Evolutionary conservation across 306 rosid genomes (phyloP), one percentile per base, ranked within the genome.

Genomic region (Senna tora): DNA sequence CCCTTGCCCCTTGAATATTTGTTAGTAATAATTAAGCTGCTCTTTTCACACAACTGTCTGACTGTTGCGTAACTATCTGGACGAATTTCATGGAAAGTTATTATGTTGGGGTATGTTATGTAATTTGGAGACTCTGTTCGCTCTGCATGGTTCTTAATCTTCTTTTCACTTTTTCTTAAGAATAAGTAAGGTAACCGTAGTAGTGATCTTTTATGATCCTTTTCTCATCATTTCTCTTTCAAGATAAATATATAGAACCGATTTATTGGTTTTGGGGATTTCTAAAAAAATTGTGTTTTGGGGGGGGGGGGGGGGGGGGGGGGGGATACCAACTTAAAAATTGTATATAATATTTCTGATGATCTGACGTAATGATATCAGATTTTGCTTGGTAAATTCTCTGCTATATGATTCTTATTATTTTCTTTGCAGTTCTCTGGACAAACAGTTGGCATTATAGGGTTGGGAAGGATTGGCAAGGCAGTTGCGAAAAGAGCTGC

Each of bases 391-490:
- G n/a, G 2, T 22, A 47, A 50, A 9, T 5, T 33, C 28, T 13
- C 9, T 14, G 21, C 64, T 13, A 39, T 25, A 50, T 62, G 1
- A 14, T 11, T 21, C 28, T 7, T 62, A 2, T n/a, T n/a, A n/a
- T 72, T 22, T 22, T 7, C 32, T 43, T 62, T 72, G 73, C 77
- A 88, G 91, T 84, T 88, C 81, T 68, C 81, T 30, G 90, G 94
- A 22, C 82, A 88, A 80, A 81, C 78, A 5, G 87, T 88, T 65
- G 94, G 94, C 21, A 75, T 88, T 45, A 57, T 88, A 2, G 89
- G 93, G 19, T 25, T 88, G 83, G 93, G 93, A 77, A 80, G 89
- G 69, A 88, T 88, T 10, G 89, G 94, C 58, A 17, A 41, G 65
- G 90, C 83, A 61, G 30, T 88, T 66, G 93, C 91, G 21, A 84